phyloP scores from a whole-genome alignment of 257 asterid species.

The Mitragyna speciosa region DNA sequence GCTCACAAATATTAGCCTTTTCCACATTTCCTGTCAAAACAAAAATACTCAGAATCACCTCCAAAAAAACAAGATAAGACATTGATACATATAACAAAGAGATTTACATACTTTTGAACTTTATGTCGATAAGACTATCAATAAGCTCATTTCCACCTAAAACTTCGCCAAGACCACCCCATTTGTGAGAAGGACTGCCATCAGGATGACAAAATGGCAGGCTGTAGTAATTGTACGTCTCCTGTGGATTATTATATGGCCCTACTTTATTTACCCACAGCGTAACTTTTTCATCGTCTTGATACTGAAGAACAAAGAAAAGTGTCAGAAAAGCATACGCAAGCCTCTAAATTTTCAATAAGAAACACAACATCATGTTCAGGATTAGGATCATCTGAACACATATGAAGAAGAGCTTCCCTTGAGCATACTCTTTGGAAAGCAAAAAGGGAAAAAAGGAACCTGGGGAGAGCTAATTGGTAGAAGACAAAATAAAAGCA shows the following conservation, averaged over 20 bases:
- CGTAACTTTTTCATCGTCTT: conserved; percentile 63
- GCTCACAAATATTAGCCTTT: conserved; percentile 43
- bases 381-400: background rate
- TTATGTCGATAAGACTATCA: conserved; percentile 81
- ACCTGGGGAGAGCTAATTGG: background rate
- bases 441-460: background rate
- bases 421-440: background rate
- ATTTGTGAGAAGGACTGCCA: conserved; percentile 76
- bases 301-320: conserved; percentile 58
- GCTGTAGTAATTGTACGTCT: conserved; percentile 89
- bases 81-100: conserved; percentile 3
- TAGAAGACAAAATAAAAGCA: background rate
- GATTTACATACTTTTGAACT: conserved; percentile 61
- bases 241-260: conserved; percentile 95
- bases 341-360: background rate
- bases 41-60: conserved; percentile 8
- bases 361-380: background rate
- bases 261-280: conserved; percentile 99
- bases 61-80: conserved; percentile 7
- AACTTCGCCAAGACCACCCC: conserved; percentile 99
- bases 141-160: conserved; percentile 98
- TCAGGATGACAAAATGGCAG: conserved; percentile 86
- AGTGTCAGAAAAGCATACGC: conserved; percentile 25
- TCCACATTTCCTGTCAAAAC: conserved; percentile 61
- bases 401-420: background rate